Conservation (phyloP, 768 basidiomycete species). For the Pleurotus eryngii region DNA sequence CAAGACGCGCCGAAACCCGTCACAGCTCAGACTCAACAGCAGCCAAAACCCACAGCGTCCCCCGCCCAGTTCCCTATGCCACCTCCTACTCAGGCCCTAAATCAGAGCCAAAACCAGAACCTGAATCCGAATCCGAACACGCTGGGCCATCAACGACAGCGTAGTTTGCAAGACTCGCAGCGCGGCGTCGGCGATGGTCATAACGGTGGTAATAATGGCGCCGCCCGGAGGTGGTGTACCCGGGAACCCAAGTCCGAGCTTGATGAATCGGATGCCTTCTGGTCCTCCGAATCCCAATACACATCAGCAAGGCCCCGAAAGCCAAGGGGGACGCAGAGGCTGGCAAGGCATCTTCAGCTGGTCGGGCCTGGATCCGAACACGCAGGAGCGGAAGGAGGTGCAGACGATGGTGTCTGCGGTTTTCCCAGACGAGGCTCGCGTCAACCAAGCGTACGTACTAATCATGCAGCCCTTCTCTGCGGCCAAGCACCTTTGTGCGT, state of each 20-base stretch:
- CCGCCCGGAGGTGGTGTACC: slow-evolving; percentile 5
- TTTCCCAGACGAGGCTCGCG: slow-evolving; percentile 14
- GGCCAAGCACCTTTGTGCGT: not conserved
- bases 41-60: no score
- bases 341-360: slow-evolving; percentile 54
- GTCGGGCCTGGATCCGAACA: slow-evolving; percentile 32
- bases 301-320: no score
- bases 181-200: no score
- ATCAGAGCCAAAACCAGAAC: no score
- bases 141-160: slow-evolving; percentile 9
- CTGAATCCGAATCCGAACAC: no score
- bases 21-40: no score
- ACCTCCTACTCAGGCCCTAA: no score
- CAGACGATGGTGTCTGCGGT: slow-evolving; percentile 36
- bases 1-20: no score
- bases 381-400: slow-evolving; percentile 36
- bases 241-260: not conserved
- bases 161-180: slow-evolving; percentile 6
- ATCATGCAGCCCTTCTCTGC: slow-evolving; percentile 26
- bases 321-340: no score
- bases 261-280: not conserved
- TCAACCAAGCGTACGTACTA: not conserved
- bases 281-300: not conserved
- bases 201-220: no score
- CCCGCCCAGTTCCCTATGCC: no score